These are phyloP conservation scores for Fusarium anthophilum DNA, from an alignment of 2,329 filamentous ascomycete species.

Conservation along the genomic window DNA sequence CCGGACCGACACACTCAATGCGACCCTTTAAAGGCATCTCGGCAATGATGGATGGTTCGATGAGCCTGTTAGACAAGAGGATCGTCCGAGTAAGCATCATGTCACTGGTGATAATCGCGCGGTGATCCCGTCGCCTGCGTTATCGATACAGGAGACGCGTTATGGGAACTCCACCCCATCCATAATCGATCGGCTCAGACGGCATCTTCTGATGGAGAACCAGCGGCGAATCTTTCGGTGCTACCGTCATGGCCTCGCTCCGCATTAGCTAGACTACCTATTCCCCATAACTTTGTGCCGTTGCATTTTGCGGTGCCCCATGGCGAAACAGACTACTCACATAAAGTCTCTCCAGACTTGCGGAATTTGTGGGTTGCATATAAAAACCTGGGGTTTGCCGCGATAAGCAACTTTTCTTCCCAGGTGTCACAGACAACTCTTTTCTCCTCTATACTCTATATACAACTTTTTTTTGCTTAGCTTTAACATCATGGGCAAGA, in stretches of 20 bases:
- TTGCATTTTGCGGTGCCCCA: slow-evolving; percentile 26
- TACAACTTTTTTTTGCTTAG: not conserved
- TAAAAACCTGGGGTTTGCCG: slow-evolving; percentile 28
- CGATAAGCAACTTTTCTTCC: not conserved
- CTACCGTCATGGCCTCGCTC: slow-evolving; percentile 29
- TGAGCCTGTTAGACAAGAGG: not conserved
- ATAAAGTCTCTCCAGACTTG: slow-evolving; percentile 27
- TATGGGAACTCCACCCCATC: slow-evolving; percentile 7
- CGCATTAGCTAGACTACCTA: not conserved
- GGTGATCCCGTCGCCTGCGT: not conserved
- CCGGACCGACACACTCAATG: slow-evolving; percentile 11
- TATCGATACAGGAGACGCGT: not conserved
- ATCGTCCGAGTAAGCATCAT: slow-evolving; percentile 7
- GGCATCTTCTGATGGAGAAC: slow-evolving; percentile 30
- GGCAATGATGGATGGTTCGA: slow-evolving; percentile 14
- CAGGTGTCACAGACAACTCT: slow-evolving; percentile 7
- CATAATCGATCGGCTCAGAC: slow-evolving; percentile 20
- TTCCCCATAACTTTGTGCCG: slow-evolving; percentile 5
- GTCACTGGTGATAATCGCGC: slow-evolving; percentile 14
- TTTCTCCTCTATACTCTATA: not conserved
- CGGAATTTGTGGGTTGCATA: slow-evolving; percentile 16
- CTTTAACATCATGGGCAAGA: slow-evolving; percentile 19
- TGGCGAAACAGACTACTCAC: slow-evolving; percentile 13
- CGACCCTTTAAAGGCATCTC: not conserved
- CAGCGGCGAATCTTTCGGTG: slow-evolving; percentile 40